A percentile compares a stretch with the other conserved stretches of the same genome.
Conservation (phyloP, 768 basidiomycete genomes). For the Lactarius pseudohatsudake region DNA sequence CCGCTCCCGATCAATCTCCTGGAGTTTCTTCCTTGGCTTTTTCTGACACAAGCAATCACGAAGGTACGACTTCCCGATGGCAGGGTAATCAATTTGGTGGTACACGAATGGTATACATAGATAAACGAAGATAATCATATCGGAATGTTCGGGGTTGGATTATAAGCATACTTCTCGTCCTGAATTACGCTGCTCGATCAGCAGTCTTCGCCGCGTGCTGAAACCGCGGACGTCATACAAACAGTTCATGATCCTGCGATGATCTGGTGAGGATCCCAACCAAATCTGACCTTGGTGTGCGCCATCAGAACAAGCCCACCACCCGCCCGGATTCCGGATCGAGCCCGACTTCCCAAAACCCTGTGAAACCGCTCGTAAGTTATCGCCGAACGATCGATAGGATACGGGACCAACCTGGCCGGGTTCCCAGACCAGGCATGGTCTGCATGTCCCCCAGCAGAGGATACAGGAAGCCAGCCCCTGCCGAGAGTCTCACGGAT, state of each 20-base stretch:
- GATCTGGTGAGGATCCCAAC: conserved; percentile 36
- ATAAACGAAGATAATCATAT: conserved; percentile 12
- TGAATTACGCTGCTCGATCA: conserved; percentile 1
- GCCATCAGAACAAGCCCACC: conserved; percentile 75
- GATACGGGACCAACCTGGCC: conserved; percentile 58
- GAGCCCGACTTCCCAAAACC: conserved; percentile 89
- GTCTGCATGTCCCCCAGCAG: conserved; percentile 97
- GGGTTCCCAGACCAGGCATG: conserved; percentile 93
- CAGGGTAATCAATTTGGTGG: conserved; percentile 22
- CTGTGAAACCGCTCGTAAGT: conserved; percentile 37
- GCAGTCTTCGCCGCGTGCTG: not conserved
- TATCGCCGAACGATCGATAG: conserved; percentile 10
- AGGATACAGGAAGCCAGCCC: conserved; percentile 95
- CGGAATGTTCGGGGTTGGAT: not conserved
- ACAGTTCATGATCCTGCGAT: conserved; percentile 27
- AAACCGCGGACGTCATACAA: not conserved
- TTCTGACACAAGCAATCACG: conserved; percentile 14
- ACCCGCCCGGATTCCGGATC: conserved; percentile 79
- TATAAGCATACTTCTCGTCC: not conserved
- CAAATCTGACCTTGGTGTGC: not conserved
- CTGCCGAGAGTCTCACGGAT: conserved; percentile 83
- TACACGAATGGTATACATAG: not conserved
- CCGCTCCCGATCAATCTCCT: not conserved
- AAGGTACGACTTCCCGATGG: conserved; percentile 42
- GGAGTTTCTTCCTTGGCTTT: conserved; percentile 5